Evolutionary conservation across 2,329 filamentous ascomycete genomes (phyloP).

Genomic region (Cordyceps militaris): DNA sequence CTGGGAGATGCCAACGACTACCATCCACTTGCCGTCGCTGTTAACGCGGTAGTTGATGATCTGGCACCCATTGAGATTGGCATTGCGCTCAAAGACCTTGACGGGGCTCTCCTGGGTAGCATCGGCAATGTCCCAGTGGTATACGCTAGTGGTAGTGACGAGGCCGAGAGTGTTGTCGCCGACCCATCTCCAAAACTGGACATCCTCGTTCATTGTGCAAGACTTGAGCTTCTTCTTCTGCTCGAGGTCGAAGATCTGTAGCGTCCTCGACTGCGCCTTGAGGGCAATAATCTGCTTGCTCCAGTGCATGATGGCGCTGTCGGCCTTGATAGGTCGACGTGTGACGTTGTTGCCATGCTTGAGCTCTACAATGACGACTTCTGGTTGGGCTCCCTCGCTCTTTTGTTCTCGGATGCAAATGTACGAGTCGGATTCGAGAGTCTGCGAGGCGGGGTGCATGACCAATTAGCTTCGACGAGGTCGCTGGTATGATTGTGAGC

Average conservation of each 20-base stretch:
- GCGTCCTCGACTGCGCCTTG: constrained; percentile 85
- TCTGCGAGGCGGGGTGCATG: constrained; percentile 45
- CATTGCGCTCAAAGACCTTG: constrained; percentile 92
- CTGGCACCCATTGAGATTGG: constrained; percentile 84
- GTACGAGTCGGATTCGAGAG: constrained; percentile 93
- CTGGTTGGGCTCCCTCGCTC: constrained; percentile 72
- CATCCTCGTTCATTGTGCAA: constrained; percentile 91
- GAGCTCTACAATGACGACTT: constrained; percentile 96
- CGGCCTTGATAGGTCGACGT: constrained; percentile 92
- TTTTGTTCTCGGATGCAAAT: constrained; percentile 96
- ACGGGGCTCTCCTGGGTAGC: constrained; percentile 68
- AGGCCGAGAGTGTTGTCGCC: constrained; percentile 81
- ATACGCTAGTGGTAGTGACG: constrained; percentile 84
- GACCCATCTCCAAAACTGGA: constrained; percentile 99
- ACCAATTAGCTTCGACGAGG: constrained; percentile 18
- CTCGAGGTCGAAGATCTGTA: constrained; percentile 95
- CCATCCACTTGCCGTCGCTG: constrained; percentile 96
- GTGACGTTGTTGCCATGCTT: constrained; percentile 97
- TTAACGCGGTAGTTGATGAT: constrained; percentile 99
- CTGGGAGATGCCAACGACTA: constrained; percentile 90
- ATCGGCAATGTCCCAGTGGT: constrained; percentile 97
- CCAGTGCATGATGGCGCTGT: constrained; percentile 99
- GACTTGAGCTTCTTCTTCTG: constrained; percentile 96
- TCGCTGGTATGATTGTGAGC: constrained; percentile 5
- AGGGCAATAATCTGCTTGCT: constrained; percentile 91